Conservation (phyloP, 495 filamentous ascomycete species). For the Hypoxylon trugodes region DNA sequence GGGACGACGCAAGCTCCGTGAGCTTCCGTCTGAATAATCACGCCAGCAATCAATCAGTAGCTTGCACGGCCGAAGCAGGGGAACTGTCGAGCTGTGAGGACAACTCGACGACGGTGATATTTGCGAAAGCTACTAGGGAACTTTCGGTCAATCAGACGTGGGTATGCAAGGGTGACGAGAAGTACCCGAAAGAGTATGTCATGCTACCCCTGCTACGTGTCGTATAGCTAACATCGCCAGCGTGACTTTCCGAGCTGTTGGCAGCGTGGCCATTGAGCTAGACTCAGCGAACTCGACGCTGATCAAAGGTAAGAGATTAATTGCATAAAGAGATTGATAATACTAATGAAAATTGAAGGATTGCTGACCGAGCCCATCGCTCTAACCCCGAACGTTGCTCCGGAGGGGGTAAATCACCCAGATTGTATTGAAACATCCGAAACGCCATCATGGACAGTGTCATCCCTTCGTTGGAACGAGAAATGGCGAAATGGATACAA, state of each 20-base stretch:
- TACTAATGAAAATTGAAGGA: too few species aligned
- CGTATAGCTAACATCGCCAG: slow-evolving; percentile 9
- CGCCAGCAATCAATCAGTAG: slow-evolving; percentile 17
- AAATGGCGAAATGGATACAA: slow-evolving; percentile 15
- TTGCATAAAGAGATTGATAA: too few species aligned
- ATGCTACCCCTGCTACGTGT: background rate
- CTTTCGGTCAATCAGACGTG: slow-evolving; percentile 33
- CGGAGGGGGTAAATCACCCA: slow-evolving; percentile 33
- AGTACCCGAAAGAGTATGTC: slow-evolving; percentile 17
- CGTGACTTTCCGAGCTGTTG: slow-evolving; percentile 27
- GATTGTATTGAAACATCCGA: slow-evolving; percentile 29
- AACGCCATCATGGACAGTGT: slow-evolving; percentile 26
- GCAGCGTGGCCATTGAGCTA: slow-evolving; percentile 4
- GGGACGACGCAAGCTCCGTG: background rate
- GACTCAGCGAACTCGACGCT: slow-evolving; percentile 4
- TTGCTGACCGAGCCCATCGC: slow-evolving; percentile 30
- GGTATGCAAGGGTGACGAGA: slow-evolving; percentile 25
- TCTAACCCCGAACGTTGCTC: slow-evolving; percentile 35
- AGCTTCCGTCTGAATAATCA: slow-evolving; percentile 30
- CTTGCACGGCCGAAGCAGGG: slow-evolving; percentile 6
- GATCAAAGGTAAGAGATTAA: too few species aligned
- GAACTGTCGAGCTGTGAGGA: slow-evolving; percentile 23
- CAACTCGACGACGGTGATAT: slow-evolving; percentile 19
- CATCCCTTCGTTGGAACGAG: slow-evolving; percentile 39
- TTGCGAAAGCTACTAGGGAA: background rate